Conservation (phyloP, 495 filamentous ascomycete genomes). For the Sphaerosporella brunnea region DNA sequence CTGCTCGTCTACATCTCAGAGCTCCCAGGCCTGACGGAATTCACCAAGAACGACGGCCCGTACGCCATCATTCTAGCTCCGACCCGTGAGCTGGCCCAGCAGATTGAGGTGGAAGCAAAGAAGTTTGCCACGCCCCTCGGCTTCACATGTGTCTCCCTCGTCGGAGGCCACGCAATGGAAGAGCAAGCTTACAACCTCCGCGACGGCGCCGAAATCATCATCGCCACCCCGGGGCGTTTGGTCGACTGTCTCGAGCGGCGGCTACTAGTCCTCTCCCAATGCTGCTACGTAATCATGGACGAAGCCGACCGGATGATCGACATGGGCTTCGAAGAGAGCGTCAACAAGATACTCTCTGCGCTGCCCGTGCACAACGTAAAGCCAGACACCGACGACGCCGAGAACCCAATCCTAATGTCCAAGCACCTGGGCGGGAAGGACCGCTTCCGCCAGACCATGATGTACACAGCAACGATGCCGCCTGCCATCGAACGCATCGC, state of each 20-base stretch:
- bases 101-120: slow-evolving; percentile 86
- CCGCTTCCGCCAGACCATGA: slow-evolving; percentile 95
- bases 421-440: slow-evolving; percentile 66
- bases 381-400: slow-evolving; percentile 85
- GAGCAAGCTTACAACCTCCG: slow-evolving; percentile 85
- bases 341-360: slow-evolving; percentile 98
- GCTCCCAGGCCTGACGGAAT: slow-evolving; percentile 65
- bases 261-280: slow-evolving; percentile 78
- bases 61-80: slow-evolving; percentile 94
- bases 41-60: slow-evolving; percentile 86
- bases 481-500: slow-evolving; percentile 85
- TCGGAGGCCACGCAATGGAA: slow-evolving; percentile 89
- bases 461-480: slow-evolving; percentile 99
- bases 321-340: slow-evolving; percentile 89
- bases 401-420: slow-evolving; percentile 70
- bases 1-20: slow-evolving; percentile 94
- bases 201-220: slow-evolving; percentile 96
- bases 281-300: slow-evolving; percentile 97
- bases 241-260: slow-evolving; percentile 93
- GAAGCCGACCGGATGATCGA: slow-evolving; percentile 99
- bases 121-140: slow-evolving; percentile 86
- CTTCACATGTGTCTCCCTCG: slow-evolving; percentile 91
- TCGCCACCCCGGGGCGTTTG: slow-evolving; percentile 90
- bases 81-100: slow-evolving; percentile 95
- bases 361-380: slow-evolving; percentile 90